Evolutionary conservation across 305 asterid genomes (phyloP), one percentile per base, ranked within the genome.

Genomic region (Rubia balearica): DNA sequence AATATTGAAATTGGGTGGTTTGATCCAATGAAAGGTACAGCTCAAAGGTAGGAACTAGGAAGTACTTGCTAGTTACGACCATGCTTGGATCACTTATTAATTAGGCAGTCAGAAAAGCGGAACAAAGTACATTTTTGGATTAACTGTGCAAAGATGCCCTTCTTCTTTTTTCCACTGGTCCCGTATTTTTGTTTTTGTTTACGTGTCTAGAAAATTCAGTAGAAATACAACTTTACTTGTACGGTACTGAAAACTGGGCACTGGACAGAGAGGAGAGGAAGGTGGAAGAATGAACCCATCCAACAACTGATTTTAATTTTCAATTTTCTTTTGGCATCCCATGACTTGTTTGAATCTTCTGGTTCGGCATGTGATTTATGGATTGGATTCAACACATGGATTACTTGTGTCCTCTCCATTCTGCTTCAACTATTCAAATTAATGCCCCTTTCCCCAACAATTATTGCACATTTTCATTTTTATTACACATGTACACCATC

Each of bases 111-210:
- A 68, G 69, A 74, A 74, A 59, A 45, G 77, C 7, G 61, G 49
- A 74, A n/a, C 51, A 74, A 68, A 74, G 77, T 74, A 74, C 77
- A 68, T 27, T 30, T 46, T 74, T 67, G 77, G 77, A 67, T 68
- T 48, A 45, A 61, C 73, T 60, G 61, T 68, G 10, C 57, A 74
- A 60, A 60, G 69, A 48, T 48, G 38, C 73, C 21, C 53, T 48
- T 67, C 16, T 14, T 38, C 7, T 73, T 67, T 3, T 73, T 59
- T 4, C 8, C 8, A 55, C 33, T 7, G 64, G 40, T 55, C 49
- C 73, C 22, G 7, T 3, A 42, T 42, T 42, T 48, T 13, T 0
- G 14, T 61, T 27, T 67, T 24, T 33, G 40, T 53, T 19, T 72
- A 41, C 5, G 38, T 33, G 38, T 33, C 38, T 43, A 3, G 3